These are phyloP conservation scores for Curvularia sp. DNA, from an alignment of 2,329 filamentous ascomycete species.

Conservation along the genomic window DNA sequence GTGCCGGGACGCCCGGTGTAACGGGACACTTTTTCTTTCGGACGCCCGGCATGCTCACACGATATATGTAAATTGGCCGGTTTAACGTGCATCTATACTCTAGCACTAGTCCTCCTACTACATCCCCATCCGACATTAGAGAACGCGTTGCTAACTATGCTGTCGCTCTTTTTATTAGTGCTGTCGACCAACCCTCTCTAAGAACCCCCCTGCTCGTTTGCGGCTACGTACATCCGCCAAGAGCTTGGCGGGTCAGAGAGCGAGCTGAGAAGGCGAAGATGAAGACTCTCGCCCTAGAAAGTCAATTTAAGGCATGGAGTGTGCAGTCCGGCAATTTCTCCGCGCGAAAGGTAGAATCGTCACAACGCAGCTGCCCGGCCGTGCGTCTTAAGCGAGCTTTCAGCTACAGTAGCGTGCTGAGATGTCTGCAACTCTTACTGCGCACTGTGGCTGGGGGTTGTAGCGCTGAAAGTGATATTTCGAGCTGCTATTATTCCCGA, in stretches of 20 bases:
- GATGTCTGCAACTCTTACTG: too few species aligned
- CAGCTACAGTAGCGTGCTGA: conserved; percentile 1
- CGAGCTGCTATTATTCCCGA: too few species aligned
- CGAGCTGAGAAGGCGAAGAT: background rate
- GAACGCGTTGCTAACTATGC: background rate
- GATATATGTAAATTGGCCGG: background rate
- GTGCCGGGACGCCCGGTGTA: too few species aligned
- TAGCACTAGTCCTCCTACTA: background rate
- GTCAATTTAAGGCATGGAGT: background rate
- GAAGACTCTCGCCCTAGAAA: background rate
- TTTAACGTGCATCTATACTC: background rate
- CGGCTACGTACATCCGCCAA: background rate
- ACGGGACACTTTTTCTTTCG: too few species aligned
- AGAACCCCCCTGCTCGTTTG: conserved; percentile 1
- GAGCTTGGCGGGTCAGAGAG: background rate
- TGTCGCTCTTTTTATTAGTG: background rate
- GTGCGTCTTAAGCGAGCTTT: background rate
- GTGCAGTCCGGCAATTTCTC: too few species aligned
- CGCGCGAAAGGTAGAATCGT: too few species aligned
- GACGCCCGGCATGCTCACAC: too few species aligned
- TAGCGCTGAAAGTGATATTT: too few species aligned
- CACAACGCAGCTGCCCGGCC: too few species aligned
- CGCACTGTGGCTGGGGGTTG: too few species aligned
- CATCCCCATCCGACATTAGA: background rate
- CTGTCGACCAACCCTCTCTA: conserved; percentile 1